Evolutionary conservation across 108 stramenopile species (phyloP).

Genomic region (Cyclotella baltica): DNA sequence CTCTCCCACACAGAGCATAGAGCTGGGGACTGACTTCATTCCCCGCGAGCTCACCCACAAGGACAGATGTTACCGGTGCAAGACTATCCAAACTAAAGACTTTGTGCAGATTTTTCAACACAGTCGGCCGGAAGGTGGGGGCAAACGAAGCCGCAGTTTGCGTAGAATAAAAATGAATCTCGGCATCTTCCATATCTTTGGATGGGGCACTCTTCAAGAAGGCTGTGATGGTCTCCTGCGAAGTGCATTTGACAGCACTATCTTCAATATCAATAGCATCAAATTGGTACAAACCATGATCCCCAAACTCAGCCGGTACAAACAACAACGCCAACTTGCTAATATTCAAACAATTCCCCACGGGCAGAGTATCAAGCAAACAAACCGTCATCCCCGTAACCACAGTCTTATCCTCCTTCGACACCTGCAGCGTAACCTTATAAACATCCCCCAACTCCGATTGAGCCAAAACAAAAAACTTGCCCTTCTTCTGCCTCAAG

Average conservation of each 20-base stretch:
- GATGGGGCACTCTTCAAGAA: slow-evolving; percentile 22
- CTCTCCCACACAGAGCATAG: slow-evolving; percentile 91
- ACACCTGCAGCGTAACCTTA: slow-evolving; percentile 85
- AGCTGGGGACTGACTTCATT: slow-evolving; percentile 95
- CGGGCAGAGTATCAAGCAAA: slow-evolving; percentile 91
- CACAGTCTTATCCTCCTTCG: slow-evolving; percentile 61
- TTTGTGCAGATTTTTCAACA: slow-evolving; percentile 80
- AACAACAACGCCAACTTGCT: slow-evolving; percentile 94
- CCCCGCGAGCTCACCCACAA: slow-evolving; percentile 92
- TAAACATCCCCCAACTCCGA: slow-evolving; percentile 97
- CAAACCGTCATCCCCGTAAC: slow-evolving; percentile 71
- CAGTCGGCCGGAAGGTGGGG: slow-evolving; percentile 78
- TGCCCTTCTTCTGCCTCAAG: slow-evolving; percentile 90
- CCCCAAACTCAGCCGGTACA: slow-evolving; percentile 93
- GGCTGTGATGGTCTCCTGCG: slow-evolving; percentile 54
- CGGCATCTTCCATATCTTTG: slow-evolving; percentile 9
- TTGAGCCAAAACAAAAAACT: slow-evolving; percentile 96
- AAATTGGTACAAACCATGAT: slow-evolving; percentile 97
- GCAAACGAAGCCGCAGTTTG: slow-evolving; percentile 62
- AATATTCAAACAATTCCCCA: slow-evolving; percentile 87
- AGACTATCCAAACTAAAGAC: slow-evolving; percentile 84
- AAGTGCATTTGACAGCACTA: slow-evolving; percentile 62
- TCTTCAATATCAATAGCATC: slow-evolving; percentile 86
- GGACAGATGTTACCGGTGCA: slow-evolving; percentile 86
- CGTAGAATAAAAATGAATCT: slow-evolving; percentile 46